Base-by-base conservation (phyloP, 192 early-diverging fungal species). In the Coemansia sp. region DNA sequence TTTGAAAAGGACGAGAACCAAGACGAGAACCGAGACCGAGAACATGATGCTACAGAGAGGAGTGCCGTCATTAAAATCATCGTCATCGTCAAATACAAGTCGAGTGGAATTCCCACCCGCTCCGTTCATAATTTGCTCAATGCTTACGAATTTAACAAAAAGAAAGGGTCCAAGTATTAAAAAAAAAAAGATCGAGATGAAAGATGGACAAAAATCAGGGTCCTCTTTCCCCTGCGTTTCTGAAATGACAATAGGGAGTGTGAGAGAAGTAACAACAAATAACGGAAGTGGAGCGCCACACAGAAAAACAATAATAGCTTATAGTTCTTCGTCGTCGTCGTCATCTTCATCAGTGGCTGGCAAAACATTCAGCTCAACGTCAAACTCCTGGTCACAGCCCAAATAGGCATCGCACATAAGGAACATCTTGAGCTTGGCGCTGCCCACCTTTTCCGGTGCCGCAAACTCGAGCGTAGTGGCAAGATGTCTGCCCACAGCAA, bases 331-430 rank as follows among this genome's bases (percentile, higher is more conserved):
- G 5, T 19, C 27, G 4, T 69, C 75, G 2, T 84, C 89, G 15
- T 88, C 82, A 10, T 79, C 78, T 1, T 69, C 73, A 2, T 53
- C 63, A 1, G 42, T 63, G n/a, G 51, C 69, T 0, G 72, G 69
- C 14, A 46, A 53, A 19, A 91, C 89, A 29, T 78, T 65, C 38
- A 94, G 55, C 32, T 85, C 71, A 66, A 94, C 60, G 74, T 94
- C 90, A 67, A 94, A 90, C 76, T 99, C 98, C 81, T 98, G 96
- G 83, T 98, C 97, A 50, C 93, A 95, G 9, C 98, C 98, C 73
- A 90, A 84, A 73, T 95, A 98, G 29, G 87, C 87, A 66, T 99
- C 96, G 62, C 94, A 94, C 93, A 99, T 97, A 44, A 95, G 76
- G 79, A 91, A 98, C 68, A 98, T 69, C 73, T 90, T 94, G 51